phyloP scores from a whole-genome alignment of 2,329 filamentous ascomycete genomes.

The Blumeria hordei region DNA sequence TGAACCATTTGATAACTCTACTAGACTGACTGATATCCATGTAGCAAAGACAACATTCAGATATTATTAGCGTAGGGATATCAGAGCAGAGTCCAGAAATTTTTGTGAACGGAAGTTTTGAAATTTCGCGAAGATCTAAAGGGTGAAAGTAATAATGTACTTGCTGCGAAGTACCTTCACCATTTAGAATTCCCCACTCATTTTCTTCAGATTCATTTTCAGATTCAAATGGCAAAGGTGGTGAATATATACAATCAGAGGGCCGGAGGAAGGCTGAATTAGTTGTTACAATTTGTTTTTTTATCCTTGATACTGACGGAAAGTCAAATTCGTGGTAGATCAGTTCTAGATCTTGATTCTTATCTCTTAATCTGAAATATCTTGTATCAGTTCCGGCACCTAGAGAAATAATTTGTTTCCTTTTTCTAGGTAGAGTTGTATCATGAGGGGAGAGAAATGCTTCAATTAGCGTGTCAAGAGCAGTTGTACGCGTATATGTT shows the following conservation, averaged over 20 bases:
- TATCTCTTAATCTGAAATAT: conserved; percentile 40
- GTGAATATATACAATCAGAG: conserved; percentile 19
- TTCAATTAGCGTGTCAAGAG: conserved; percentile 54
- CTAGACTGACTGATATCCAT: conserved; percentile 40
- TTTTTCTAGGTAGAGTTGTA: conserved; percentile 7
- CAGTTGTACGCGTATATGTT: conserved; percentile 75
- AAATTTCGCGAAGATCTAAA: conserved; percentile 14
- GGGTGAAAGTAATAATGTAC: conserved; percentile 24
- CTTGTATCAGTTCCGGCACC: conserved; percentile 88
- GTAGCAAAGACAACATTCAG: conserved; percentile 91
- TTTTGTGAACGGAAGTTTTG: conserved; percentile 3
- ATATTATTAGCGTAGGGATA: conserved; percentile 64
- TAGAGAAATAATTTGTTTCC: conserved; percentile 67
- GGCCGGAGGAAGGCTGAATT: conserved; percentile 4
- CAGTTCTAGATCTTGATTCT: conserved; percentile 18
- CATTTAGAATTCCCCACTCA: conserved; percentile 11
- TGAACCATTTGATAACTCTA: conserved; percentile 40
- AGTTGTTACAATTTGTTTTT: conserved; percentile 6
- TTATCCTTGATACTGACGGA: conserved; percentile 42
- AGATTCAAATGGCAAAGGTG: not conserved
- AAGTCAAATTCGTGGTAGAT: conserved; percentile 91
- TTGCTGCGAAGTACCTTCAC: conserved; percentile 4
- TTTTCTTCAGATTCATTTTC: conserved; percentile 4
- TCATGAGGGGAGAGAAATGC: conserved; percentile 31
- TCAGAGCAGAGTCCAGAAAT: conserved; percentile 23